Evolutionary conservation across 768 basidiomycete genomes (phyloP).

Genomic region (Daedalea quercina): DNA sequence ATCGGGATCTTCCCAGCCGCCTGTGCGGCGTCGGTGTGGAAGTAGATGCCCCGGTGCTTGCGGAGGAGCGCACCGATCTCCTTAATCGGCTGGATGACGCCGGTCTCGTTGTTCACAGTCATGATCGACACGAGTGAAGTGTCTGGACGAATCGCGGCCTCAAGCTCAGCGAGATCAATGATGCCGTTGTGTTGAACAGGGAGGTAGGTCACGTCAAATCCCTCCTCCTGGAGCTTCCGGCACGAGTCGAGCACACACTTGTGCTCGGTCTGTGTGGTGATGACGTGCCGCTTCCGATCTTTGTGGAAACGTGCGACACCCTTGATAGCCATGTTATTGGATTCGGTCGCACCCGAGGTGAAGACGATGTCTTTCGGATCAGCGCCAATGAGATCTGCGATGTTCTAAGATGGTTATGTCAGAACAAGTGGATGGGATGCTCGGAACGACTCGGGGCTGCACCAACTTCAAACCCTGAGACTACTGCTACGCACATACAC

Average conservation of each 20-base stretch:
- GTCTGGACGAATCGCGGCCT: conserved; percentile 85
- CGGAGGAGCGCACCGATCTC: conserved; percentile 86
- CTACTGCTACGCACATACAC: no score
- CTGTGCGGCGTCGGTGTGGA: conserved; percentile 98
- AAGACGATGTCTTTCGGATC: conserved; percentile 94
- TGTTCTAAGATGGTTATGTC: conserved; percentile 42
- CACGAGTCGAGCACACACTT: conserved; percentile 99
- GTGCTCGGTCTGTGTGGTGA: conserved; percentile 96
- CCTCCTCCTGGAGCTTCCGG: conserved; percentile 90
- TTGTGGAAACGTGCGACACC: conserved; percentile 94
- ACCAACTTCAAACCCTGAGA: no score
- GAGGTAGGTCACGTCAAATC: conserved; percentile 97
- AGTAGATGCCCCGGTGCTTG: conserved; percentile 84
- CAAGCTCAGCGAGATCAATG: conserved; percentile 70
- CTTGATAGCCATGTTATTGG: conserved; percentile 97
- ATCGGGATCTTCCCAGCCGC: conserved; percentile 87
- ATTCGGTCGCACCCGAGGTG: conserved; percentile 96
- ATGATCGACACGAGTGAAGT: conserved; percentile 95
- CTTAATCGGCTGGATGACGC: conserved; percentile 94
- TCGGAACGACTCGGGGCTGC: no score
- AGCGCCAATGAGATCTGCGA: conserved; percentile 91
- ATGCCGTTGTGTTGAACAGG: conserved; percentile 86
- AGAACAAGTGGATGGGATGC: no score
- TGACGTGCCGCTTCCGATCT: conserved; percentile 88
- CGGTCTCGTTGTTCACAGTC: conserved; percentile 99